Base-by-base conservation (phyloP, 2,329 filamentous ascomycete species). In the Proliferodiscus dingleyae region DNA sequence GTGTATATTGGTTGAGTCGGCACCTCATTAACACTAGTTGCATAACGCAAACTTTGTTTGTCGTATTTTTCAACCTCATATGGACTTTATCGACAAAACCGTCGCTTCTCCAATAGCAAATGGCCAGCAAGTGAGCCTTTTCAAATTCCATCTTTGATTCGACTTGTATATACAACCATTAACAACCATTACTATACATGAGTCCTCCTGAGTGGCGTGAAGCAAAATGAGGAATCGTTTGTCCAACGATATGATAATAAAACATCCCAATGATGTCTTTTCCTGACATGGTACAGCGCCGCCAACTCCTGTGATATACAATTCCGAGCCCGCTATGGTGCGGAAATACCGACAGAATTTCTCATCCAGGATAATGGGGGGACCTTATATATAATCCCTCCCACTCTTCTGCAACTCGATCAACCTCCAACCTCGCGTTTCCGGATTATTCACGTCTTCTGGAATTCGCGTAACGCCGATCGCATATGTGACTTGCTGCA, bases 361-460 rank as follows among this genome's bases (percentile, higher is more conserved):
- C n/a, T n/a, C n/a, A n/a, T n/a, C n/a, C n/a, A n/a, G n/a, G n/a
- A n/a, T n/a, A n/a, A n/a, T n/a, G n/a, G n/a, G n/a, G n/a, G n/a
- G n/a, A n/a, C n/a, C 52, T 80, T 72, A 87, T 55, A 85, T 82
- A 61, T 86, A 97, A 71, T 98, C 93, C 62, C 93, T 81, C 45
- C 87, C 91, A 67, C 89, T 94, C 83, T 98, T 98, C 69, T 98
- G 93, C 74, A 98, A 81, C 72, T 98, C 93, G 64, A 98, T 97
- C 67, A 98, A 73, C 61, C 91, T 84, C 93, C 93, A 98, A 24
- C 93, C 93, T 63, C 90, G 80, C 9, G 93, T 98, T 72, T 98
- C 93, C 2, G 89, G 87, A 67, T 98, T 97, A 73, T 84, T 91
- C 57, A 97, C 91, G 58, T 98, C 93, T 64, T 98, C 93, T 2